Evolutionary conservation across 345 rosid species (phyloP), one percentile per base, ranked within the genome.

Genomic region (Garcia nutans): DNA sequence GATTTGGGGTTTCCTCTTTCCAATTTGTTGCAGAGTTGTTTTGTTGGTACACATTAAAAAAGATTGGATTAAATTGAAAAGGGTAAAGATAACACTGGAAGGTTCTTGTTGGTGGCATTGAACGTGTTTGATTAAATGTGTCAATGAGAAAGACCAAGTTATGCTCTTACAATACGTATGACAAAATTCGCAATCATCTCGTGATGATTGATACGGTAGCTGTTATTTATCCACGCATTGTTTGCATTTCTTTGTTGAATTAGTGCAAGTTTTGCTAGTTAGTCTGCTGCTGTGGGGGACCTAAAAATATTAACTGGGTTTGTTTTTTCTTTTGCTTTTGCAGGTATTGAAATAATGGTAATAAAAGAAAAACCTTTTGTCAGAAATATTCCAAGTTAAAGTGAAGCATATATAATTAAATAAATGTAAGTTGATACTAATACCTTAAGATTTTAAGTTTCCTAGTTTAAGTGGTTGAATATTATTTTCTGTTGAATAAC

Each of bases 181-280:
- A 86, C 89, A 83, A 82, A 80, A n/a, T 12, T 45, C 49, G 79
- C 75, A 77, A 86, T 88, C 82, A 85, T 87, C 76, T 57, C 78
- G 67, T 31, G 74, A 87, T 84, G 85, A 87, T 87, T 84, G 79
- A 87, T 68, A 28, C 31, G 31, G 31, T 28, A 66, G 79, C 83
- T 87, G 13, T 83, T 78, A 19, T 76, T 22, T 78, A 5, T 16
- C 24, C 71, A 10, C 59, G 52, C 20, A 23, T 3, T 24, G 17
- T 56, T 44, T 66, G 69, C 37, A 23, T n/a, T 63, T 11, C 45
- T 28, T 23, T 8, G 66, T 41, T 57, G 6, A 56, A 33, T 5
- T 37, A 1, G 70, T 33, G 10, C 33, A 16, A 54, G 58, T 54
- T 2, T 17, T 58, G 24, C 37, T 45, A 55, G 24, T 24, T 45